Evolutionary conservation across 768 basidiomycete species (phyloP).

Genomic region (Termitomyces sp.): DNA sequence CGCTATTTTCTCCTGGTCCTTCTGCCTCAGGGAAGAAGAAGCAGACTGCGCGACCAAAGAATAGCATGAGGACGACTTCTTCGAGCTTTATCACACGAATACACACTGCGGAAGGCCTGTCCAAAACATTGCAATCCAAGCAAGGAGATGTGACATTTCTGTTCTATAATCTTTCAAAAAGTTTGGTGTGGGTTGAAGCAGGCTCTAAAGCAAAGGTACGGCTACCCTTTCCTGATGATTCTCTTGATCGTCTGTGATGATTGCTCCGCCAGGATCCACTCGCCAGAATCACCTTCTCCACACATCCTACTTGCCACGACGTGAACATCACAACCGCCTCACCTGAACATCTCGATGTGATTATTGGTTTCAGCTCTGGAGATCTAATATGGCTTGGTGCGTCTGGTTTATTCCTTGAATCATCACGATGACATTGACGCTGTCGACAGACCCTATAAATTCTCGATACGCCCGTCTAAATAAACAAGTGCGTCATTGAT

Average conservation of each 20-base stretch:
- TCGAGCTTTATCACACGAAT: conserved; percentile 90
- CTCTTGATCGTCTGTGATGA: conserved; percentile 9
- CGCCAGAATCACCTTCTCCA: conserved; percentile 79
- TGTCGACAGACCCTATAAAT: conserved; percentile 65
- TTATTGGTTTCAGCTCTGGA: conserved; percentile 93
- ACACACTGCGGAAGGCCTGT: conserved; percentile 76
- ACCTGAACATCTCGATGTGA: conserved; percentile 75
- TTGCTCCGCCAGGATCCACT: conserved; percentile 67
- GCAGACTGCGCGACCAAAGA: conserved; percentile 69
- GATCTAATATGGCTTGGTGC: conserved; percentile 94
- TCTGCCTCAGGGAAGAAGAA: conserved; percentile 57
- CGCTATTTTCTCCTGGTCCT: conserved; percentile 55
- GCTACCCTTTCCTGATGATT: not conserved
- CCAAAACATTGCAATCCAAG: conserved; percentile 66
- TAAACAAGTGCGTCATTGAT: conserved; percentile 56
- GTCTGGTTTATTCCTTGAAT: conserved; percentile 13
- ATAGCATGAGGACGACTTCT: conserved; percentile 85
- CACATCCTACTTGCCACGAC: conserved; percentile 88
- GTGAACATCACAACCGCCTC: conserved; percentile 78
- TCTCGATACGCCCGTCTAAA: conserved; percentile 84
- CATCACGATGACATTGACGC: not conserved
- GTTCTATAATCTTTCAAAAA: conserved; percentile 87
- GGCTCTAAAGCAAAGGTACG: conserved; percentile 82
- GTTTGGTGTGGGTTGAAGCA: conserved; percentile 81
- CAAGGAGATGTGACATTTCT: conserved; percentile 84